These are phyloP conservation scores for Rhynchospora breviuscula DNA, from an alignment of 176 grass and related monocot genomes.

Conservation along the genomic window DNA sequence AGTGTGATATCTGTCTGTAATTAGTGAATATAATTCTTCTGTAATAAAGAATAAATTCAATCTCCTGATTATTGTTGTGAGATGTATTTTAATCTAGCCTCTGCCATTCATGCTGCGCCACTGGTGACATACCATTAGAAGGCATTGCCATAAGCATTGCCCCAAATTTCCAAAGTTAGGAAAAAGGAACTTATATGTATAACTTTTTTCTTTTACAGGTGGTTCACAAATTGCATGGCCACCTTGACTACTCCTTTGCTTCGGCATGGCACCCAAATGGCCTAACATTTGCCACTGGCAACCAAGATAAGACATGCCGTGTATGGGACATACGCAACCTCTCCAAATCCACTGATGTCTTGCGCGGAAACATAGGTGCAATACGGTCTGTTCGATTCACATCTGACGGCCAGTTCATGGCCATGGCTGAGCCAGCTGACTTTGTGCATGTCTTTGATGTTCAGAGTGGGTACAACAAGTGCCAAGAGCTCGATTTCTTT, in stretches of 20 bases:
- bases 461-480: slow-evolving; percentile 53
- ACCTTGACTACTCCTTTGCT: slow-evolving; percentile 84
- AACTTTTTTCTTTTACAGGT: slow-evolving; percentile 32
- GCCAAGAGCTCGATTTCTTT: slow-evolving; percentile 95
- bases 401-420: slow-evolving; percentile 83
- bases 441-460: slow-evolving; percentile 87
- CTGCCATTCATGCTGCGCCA: slow-evolving; percentile 16
- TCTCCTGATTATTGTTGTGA: too few species aligned
- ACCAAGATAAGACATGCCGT: slow-evolving; percentile 98
- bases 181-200: background rate
- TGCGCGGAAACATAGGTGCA: slow-evolving; percentile 87
- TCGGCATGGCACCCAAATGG: slow-evolving; percentile 93
- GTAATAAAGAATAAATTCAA: background rate
- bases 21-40: slow-evolving; percentile 9
- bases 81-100: background rate
- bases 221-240: slow-evolving; percentile 65
- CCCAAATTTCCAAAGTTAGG: background rate
- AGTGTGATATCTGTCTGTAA: background rate
- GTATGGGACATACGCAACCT: slow-evolving; percentile 85
- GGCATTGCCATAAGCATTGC: background rate
- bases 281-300: slow-evolving; percentile 80
- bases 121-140: background rate
- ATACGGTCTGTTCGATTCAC: slow-evolving; percentile 85
- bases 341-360: slow-evolving; percentile 55
- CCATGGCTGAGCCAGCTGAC: slow-evolving; percentile 87